These are phyloP conservation scores for Hericium erinaceus DNA, from an alignment of 768 basidiomycete species.

Conservation along the genomic window DNA sequence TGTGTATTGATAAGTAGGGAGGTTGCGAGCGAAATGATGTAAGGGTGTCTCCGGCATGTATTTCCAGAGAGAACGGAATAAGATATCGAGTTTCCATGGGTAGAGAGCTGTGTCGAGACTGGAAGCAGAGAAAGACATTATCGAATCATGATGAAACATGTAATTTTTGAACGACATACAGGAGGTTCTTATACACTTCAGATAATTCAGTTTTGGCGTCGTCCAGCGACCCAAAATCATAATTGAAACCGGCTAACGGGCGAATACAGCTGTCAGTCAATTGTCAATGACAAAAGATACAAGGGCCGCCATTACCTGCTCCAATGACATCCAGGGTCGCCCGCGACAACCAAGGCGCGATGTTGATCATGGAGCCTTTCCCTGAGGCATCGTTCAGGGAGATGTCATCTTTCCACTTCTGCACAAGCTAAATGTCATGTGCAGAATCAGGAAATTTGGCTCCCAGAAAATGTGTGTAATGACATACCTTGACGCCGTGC, in stretches of 20 bases:
- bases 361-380: slow-evolving; percentile 8
- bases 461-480: background rate
- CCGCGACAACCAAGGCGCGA: slow-evolving; percentile 14
- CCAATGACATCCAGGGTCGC: slow-evolving; percentile 22
- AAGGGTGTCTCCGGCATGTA: slow-evolving; percentile 10
- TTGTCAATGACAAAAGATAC: background rate
- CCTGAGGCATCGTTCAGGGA: background rate
- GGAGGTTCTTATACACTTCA: slow-evolving; percentile 18
- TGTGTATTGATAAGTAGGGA: slow-evolving; percentile 3
- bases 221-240: slow-evolving; percentile 18
- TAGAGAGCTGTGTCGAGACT: slow-evolving; percentile 7
- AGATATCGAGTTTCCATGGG: slow-evolving; percentile 1
- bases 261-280: background rate
- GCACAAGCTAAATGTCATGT: slow-evolving; percentile 9
- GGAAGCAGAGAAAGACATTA: background rate
- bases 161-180: slow-evolving; percentile 8
- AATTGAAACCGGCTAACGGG: slow-evolving; percentile 17
- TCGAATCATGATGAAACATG: background rate
- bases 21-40: slow-evolving; percentile 8
- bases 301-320: slow-evolving; percentile 8
- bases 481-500: slow-evolving; percentile 13
- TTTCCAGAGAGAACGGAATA: slow-evolving; percentile 14
- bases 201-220: slow-evolving; percentile 11
- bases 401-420: slow-evolving; percentile 18
- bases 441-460: too few species aligned